Evolutionary conservation across 805 yeast genomes (phyloP), one percentile per base, ranked within the genome.

Genomic region (Starmerella asiatica): DNA sequence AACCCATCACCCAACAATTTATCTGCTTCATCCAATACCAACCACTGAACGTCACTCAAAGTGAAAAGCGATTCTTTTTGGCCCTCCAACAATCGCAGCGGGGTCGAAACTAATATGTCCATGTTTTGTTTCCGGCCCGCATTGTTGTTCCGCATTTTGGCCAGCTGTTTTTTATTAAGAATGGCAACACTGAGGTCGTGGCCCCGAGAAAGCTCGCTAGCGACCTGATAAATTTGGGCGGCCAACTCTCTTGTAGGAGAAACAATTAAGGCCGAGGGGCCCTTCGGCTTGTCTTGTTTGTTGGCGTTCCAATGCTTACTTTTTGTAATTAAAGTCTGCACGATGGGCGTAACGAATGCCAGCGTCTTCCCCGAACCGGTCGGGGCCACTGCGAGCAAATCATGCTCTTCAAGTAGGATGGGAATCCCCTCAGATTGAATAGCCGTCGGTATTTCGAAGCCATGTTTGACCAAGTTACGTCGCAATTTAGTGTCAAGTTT

Each of bases 361-460:
- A 91, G 65, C 0, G 98, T 91, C 57, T 91, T 91, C 67, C 98
- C 98, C 4, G 96, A 84, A 51, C 98, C 98, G 1, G 98, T 91
- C 34, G 97, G 97, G 0, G 97, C 96, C 67, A 95, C 83, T 1
- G 94, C 93, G 32, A 91, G 65, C 26, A 91, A 57, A 56, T 88
- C 96, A 43, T 93, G 71, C 21, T 66, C 69, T 38, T 72, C 67
- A 38, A 84, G 61, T 12, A 82, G 61, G 8, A 75, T 64, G 2
- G 98, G 96, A 31, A 91, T 76, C 2, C 85, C 75, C 58, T 91
- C 96, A 45, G 84, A 72, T 61, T 91, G 99, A 51, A 91, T 82
- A 3, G 96, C 77, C 0, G 98, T 88, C 5, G 98, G 97, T 46
- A 76, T 81, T 1, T 75, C 70, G 54, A 86, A 86, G 38, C 75